Evolutionary conservation across 2,329 filamentous ascomycete species (phyloP), one percentile per base, ranked within the genome.

Genomic region (Calonectria naviculata): DNA sequence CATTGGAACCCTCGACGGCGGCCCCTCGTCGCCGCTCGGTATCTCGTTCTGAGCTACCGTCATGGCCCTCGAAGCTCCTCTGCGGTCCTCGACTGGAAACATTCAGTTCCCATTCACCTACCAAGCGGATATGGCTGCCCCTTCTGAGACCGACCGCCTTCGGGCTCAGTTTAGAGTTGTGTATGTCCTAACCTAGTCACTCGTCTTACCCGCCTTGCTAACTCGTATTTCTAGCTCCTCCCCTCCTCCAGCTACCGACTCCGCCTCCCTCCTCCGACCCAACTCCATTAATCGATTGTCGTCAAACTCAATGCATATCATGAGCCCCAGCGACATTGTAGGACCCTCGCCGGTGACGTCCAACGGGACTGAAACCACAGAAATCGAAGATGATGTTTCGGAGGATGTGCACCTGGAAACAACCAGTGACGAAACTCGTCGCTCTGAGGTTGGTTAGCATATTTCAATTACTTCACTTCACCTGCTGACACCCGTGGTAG

Each of bases 341-440:
- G 94, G 94, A 46, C 94, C 94, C 12, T 96, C 94, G 21, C 94
- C 94, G 9, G 94, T 96, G 28, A 95, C 95, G 62, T 97, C 94
- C 44, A 95, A 94, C 80, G 93, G 94, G 70, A 97, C 94, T 28
- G 93, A 93, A 78, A 92, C 90, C 44, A 96, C 94, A 13, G 94
- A 97, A 80, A 95, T 97, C 65, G 94, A 97, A 73, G 94, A 96
- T 74, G 93, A 95, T 74, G 88, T 84, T 60, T 87, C 89, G 47
- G 92, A 94, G 73, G 92, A 92, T 75, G 86, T 88, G 73, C 85
- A 84, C 64, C 74, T 69, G 12, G 76, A 81, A 61, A 47, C 68
- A 24, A 61, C 44, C 19, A 70, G 75, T 44, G 65, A 63, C 46
- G 67, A 60, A 28, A 63, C 54, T 6, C 81, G 71, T 58, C 76